Conservation (phyloP, 192 early-diverging fungal genomes). For the Coemansia sp. region DNA sequence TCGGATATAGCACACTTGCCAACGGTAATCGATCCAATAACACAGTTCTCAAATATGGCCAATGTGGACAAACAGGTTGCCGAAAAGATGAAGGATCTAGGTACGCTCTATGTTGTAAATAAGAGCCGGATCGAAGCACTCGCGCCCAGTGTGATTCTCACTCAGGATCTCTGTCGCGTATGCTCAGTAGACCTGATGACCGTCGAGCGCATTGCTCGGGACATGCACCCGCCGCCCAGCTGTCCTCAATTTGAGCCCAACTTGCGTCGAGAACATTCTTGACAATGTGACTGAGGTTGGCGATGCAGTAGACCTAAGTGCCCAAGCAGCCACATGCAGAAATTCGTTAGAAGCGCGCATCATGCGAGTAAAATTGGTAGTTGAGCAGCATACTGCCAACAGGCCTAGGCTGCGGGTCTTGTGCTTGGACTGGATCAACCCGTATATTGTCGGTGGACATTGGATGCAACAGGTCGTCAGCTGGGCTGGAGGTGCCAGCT, state of each 20-base stretch:
- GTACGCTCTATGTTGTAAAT: constrained; percentile 56
- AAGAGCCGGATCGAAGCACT: constrained; percentile 30
- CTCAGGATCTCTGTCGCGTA: constrained; percentile 55
- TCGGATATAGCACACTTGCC: constrained; percentile 8
- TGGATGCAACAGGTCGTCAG: constrained; percentile 58
- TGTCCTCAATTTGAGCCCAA: constrained; percentile 57
- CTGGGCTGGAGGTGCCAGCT: constrained; percentile 52
- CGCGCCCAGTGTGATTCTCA: constrained; percentile 53
- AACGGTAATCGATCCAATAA: constrained; percentile 12
- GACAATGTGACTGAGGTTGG: constrained; percentile 51
- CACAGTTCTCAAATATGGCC: constrained; percentile 8
- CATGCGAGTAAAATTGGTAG: neutral
- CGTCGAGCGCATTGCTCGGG: constrained; percentile 52
- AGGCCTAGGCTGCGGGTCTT: constrained; percentile 19
- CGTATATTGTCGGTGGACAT: constrained; percentile 51
- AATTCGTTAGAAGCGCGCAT: neutral
- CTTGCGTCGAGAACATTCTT: constrained; percentile 51
- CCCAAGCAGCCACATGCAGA: constrained; percentile 5
- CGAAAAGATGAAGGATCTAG: constrained; percentile 34
- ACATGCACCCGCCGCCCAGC: constrained; percentile 47
- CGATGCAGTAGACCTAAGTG: constrained; percentile 29
- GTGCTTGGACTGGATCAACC: constrained; percentile 59
- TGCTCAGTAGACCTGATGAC: constrained; percentile 58
- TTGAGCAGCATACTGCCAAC: neutral
- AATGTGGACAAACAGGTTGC: constrained; percentile 54